Evolutionary conservation across 805 yeast genomes (phyloP).

Genomic region (Candida manassasensis): DNA sequence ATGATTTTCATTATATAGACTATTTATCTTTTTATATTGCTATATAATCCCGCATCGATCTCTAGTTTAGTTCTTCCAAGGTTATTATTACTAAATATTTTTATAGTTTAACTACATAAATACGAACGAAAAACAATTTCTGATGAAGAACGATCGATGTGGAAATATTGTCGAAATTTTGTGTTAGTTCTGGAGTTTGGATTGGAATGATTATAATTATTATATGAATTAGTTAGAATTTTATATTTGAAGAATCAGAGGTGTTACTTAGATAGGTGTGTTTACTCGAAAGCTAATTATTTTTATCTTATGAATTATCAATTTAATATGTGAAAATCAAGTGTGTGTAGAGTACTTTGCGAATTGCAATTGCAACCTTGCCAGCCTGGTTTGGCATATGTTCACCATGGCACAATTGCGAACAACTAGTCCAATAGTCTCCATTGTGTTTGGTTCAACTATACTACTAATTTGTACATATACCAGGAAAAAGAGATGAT

Average conservation of each 20-base stretch:
- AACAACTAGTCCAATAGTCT: no score
- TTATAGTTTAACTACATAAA: constrained; percentile 1
- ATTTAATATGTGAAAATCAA: not conserved
- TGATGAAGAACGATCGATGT: not conserved
- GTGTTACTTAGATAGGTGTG: not conserved
- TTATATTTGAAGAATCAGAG: not conserved
- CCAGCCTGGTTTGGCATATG: no score
- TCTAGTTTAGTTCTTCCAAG: constrained; percentile 2
- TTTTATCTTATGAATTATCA: not conserved
- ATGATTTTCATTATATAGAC: constrained; percentile 2
- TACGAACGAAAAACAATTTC: not conserved
- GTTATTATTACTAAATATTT: constrained; percentile 4
- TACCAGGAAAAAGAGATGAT: no score
- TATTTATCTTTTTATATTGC: constrained; percentile 4
- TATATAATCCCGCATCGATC: constrained; percentile 3
- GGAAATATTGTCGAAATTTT: not conserved
- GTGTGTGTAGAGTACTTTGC: no score
- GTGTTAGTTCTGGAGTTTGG: no score
- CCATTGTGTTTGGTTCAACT: no score
- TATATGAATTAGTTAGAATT: not conserved
- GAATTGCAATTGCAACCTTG: no score
- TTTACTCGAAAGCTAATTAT: not conserved
- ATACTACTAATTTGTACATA: no score
- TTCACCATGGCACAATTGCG: no score
- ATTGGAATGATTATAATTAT: not conserved